Evolutionary conservation across 2,329 filamentous ascomycete genomes (phyloP).

Genomic region (Phyllachora maydis): DNA sequence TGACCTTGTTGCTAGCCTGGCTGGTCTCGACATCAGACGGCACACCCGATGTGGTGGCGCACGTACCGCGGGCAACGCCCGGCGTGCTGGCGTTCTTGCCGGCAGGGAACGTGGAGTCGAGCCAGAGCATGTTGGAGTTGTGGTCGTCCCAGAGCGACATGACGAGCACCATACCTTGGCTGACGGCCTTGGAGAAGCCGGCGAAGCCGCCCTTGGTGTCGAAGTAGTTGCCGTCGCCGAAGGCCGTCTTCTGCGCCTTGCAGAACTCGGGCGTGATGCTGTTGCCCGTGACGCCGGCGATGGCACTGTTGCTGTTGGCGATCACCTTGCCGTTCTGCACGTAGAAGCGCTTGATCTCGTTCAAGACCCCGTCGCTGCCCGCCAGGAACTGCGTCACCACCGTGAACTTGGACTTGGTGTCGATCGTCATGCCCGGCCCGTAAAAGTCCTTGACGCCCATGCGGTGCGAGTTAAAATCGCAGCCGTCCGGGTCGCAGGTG

Average conservation of each 20-base stretch:
- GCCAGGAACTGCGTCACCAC: conserved; percentile 41
- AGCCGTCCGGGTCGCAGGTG: conserved; percentile 42
- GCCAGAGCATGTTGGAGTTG: conserved; percentile 39
- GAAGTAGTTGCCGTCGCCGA: conserved; percentile 30
- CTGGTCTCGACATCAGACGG: conserved; percentile 16
- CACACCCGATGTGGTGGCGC: conserved; percentile 15
- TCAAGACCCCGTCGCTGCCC: conserved; percentile 21
- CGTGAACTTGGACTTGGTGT: conserved; percentile 33
- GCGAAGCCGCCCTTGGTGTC: conserved; percentile 27
- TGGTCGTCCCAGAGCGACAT: conserved; percentile 43
- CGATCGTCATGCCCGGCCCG: conserved; percentile 32
- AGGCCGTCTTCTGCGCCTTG: conserved; percentile 27
- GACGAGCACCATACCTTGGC: conserved; percentile 37
- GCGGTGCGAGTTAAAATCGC: conserved; percentile 45
- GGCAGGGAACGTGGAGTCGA: conserved; percentile 34
- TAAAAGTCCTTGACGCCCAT: conserved; percentile 39
- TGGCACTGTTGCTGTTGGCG: conserved; percentile 19
- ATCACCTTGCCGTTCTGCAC: conserved; percentile 36
- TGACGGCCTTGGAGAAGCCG: conserved; percentile 29
- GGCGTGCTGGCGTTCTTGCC: conserved; percentile 12
- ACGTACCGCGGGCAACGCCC: conserved; percentile 21
- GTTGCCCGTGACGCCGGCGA: conserved; percentile 10
- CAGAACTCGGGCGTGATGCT: conserved; percentile 32
- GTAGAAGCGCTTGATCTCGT: conserved; percentile 35
- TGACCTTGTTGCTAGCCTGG: conserved; percentile 14